Percentiles rank a stretch among this genome's conserved stretches.
phyloP scores from a whole-genome alignment of 2,329 filamentous ascomycete species.

The Phyllosticta citriasiana region DNA sequence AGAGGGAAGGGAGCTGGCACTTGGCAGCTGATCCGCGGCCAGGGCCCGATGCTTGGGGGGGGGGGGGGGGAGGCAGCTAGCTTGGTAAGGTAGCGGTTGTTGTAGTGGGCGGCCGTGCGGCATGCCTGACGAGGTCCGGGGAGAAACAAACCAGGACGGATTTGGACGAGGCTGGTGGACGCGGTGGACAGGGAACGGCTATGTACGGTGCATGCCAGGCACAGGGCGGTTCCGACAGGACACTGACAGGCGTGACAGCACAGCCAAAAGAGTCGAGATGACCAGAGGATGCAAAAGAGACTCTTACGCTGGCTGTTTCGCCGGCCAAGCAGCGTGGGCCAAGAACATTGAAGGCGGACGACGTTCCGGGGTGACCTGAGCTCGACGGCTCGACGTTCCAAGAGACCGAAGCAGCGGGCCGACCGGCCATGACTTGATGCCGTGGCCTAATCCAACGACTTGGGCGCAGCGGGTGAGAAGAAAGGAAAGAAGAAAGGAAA shows the following conservation, averaged over 20 bases:
- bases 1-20: background rate
- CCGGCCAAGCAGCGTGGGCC: background rate
- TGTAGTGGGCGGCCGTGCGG: background rate
- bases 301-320: background rate
- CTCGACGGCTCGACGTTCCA: background rate
- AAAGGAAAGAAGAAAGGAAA: background rate
- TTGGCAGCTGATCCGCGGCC: conserved; percentile 2
- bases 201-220: background rate
- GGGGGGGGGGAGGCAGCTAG: background rate
- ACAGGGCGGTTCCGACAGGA: background rate
- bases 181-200: background rate
- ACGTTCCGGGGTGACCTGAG: background rate
- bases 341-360: background rate
- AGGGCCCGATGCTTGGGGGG: background rate
- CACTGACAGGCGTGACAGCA: background rate
- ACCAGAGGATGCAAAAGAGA: background rate
- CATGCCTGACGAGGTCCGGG: background rate
- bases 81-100: background rate
- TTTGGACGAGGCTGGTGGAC: background rate
- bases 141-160: background rate
- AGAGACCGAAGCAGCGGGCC: conserved; percentile 7
- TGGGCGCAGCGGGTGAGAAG: conserved; percentile 6
- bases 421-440: background rate
- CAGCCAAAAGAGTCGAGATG: background rate
- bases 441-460: conserved; percentile 2